These are phyloP conservation scores for Chrysochromulina parva DNA, from an alignment of 78 protist species.

Conservation along the genomic window DNA sequence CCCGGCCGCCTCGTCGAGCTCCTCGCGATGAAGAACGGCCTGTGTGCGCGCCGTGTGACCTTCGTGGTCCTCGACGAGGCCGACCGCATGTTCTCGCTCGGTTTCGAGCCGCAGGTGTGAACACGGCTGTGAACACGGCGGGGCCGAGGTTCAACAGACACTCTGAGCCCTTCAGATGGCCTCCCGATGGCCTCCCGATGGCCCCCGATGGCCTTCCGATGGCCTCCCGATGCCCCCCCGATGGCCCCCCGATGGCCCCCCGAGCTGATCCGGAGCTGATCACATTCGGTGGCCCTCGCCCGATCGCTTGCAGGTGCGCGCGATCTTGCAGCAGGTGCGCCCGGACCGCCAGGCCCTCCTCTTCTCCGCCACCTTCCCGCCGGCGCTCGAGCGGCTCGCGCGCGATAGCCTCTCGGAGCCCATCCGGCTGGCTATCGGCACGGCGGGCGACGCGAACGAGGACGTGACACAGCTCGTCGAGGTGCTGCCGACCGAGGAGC, in stretches of 20 bases:
- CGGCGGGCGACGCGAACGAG: conserved; percentile 67
- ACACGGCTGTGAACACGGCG: too few relatives aligned
- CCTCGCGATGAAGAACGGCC: not conserved
- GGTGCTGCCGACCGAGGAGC: conserved; percentile 38
- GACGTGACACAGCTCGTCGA: conserved; percentile 70
- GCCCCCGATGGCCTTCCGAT: too few relatives aligned
- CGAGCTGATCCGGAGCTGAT: too few relatives aligned
- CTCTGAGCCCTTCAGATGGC: too few relatives aligned
- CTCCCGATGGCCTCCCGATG: too few relatives aligned
- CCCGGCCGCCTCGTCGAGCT: conserved; percentile 61
- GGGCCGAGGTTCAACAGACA: too few relatives aligned
- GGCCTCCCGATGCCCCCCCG: too few relatives aligned
- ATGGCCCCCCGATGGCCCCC: too few relatives aligned
- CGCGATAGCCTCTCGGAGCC: conserved; percentile 53
- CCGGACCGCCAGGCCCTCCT: conserved; percentile 82
- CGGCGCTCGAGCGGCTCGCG: conserved; percentile 67
- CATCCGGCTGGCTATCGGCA: conserved; percentile 66
- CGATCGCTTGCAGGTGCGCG: too few relatives aligned
- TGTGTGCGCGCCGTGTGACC: not conserved
- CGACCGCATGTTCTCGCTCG: conserved; percentile 83
- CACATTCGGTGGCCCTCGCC: too few relatives aligned
- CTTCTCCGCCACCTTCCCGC: conserved; percentile 86
- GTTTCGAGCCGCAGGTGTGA: conserved; percentile 79
- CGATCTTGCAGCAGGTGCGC: conserved; percentile 47
- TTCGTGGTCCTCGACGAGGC: conserved; percentile 82